A percentile compares a stretch with the other conserved stretches of the same genome.
These are phyloP conservation scores for Kalmanozyma brasiliensis DNA, from an alignment of 1,284 basidiomycete genomes.

Conservation along the genomic window DNA sequence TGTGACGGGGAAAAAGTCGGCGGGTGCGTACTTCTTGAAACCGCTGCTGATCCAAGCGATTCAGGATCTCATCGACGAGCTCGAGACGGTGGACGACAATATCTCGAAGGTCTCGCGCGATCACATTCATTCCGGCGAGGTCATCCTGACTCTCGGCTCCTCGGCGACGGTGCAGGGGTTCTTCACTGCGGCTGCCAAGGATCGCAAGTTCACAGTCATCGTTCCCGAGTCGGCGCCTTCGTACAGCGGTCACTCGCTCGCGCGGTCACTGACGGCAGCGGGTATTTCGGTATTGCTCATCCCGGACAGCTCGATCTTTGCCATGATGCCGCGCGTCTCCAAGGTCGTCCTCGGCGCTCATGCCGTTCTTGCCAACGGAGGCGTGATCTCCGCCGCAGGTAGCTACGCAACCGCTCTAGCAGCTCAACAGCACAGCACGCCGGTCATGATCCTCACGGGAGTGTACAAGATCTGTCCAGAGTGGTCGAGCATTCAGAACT, in stretches of 20 bases:
- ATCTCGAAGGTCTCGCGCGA: constrained; percentile 93
- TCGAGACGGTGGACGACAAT: constrained; percentile 94
- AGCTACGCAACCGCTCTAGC: constrained; percentile 85
- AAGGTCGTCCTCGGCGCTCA: constrained; percentile 95
- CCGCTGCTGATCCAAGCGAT: constrained; percentile 70
- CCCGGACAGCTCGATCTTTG: constrained; percentile 93
- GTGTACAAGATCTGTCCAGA: constrained; percentile 95
- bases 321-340: constrained; percentile 94
- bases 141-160: constrained; percentile 93
- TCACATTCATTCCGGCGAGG: constrained; percentile 96
- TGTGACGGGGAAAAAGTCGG: constrained; percentile 12
- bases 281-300: constrained; percentile 93
- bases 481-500: constrained; percentile 77
- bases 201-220: constrained; percentile 94
- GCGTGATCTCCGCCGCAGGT: constrained; percentile 88
- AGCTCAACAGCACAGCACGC: constrained; percentile 89
- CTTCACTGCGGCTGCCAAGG: constrained; percentile 86
- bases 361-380: constrained; percentile 92
- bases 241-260: constrained; percentile 88
- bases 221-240: constrained; percentile 93
- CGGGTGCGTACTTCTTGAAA: constrained; percentile 65
- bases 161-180: constrained; percentile 88
- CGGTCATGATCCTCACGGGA: constrained; percentile 91
- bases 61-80: constrained; percentile 85
- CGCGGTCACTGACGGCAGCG: constrained; percentile 74